Evolutionary conservation across 2,329 filamentous ascomycete species (phyloP), one percentile per base, ranked within the genome.

Genomic region (Sporothrix dimorphospora): DNA sequence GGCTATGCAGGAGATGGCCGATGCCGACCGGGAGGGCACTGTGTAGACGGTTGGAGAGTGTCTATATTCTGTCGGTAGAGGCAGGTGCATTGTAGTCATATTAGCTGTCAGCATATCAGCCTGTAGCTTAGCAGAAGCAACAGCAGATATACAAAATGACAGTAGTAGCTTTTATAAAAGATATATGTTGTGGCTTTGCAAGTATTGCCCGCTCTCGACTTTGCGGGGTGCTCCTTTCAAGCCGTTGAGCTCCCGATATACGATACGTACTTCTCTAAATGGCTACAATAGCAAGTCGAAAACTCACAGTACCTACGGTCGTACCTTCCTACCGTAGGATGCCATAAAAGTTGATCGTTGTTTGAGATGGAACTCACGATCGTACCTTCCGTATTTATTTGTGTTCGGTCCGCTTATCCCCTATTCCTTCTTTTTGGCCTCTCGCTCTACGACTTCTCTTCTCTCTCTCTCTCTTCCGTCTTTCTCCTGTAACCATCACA

Each of bases 1-100:
- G 1, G 66, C n/a, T n/a, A 40, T 59, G 38, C 66, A 67, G n/a
- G 66, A 69, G 21, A 16, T 69, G 30, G 51, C 19, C 12, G 51
- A 59, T 9, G 14, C 40, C 3, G 67, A 45, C 12, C 34, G 14
- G n/a, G 49, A 34, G 63, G 38, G 45, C 4, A 24, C 27, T 38
- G 55, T 34, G 27, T n/a, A 66, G 63, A 47, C 12, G 38, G 61
- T 7, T 59, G 55, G 30, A 8, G 8, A 1, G 51, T 55, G 51
- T 27, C n/a, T 55, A 55, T 24, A 55, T 55, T 16, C 12, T 34
- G 21, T 11, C 8, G 12, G 7, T 9, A 30, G n/a, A 30, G 12
- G 21, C 51, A 30, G 51, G 4, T 24, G 16, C 47, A 51, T 51
- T 51, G 16, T 21, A 51, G 19, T 16, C 47, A 51, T 51, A n/a